Evolutionary conservation across 768 basidiomycete species (phyloP), one percentile per base, ranked within the genome.

Genomic region (Naganishia vishniacii): DNA sequence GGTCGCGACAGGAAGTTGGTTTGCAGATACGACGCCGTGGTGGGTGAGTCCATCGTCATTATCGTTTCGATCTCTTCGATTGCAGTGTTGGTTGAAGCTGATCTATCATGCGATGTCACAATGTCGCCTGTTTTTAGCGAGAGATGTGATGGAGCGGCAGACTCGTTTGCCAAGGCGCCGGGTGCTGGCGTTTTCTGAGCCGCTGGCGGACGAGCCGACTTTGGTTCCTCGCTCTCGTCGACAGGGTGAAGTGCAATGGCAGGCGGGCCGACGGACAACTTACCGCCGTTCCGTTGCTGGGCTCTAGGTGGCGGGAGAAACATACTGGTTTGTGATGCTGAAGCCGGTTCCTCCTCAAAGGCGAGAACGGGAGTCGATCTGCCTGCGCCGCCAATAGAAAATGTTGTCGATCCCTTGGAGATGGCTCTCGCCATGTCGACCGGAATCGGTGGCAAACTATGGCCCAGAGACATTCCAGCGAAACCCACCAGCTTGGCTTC

Each of bases 41-140:
- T 63, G 13, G 62, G 62, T 28, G 62, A 63, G 32, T 63, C 62
- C 62, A 63, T 63, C 4, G 49, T 29, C 48, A 66, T 48, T 16
- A 66, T 51, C 28, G 61, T 66, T 31, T 66, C 65, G 59, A 66
- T 66, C 51, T 66, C 65, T 41, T 66, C 65, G 23, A 66, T 51
- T 16, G 37, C 41, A 7, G 41, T 63, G 40, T 32, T 63, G 40
- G 37, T 63, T 11, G 49, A 63, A 53, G 29, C 29, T 23, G 40
- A 63, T 20, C 49, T 34, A 8, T 45, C 62, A 32, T 63, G 48
- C 7, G 28, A 7, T 15, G n/a, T n/a, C 11, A 15, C 48, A 41
- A 20, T 11, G 18, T 31, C 26, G 13, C 20, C 34, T 9, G 25
- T 23, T 9, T 29, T 41, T 1, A 47, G 15, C 16, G 48, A n/a